phyloP scores from a whole-genome alignment of 768 basidiomycete genomes.

The Cystobasidium ongulense region DNA sequence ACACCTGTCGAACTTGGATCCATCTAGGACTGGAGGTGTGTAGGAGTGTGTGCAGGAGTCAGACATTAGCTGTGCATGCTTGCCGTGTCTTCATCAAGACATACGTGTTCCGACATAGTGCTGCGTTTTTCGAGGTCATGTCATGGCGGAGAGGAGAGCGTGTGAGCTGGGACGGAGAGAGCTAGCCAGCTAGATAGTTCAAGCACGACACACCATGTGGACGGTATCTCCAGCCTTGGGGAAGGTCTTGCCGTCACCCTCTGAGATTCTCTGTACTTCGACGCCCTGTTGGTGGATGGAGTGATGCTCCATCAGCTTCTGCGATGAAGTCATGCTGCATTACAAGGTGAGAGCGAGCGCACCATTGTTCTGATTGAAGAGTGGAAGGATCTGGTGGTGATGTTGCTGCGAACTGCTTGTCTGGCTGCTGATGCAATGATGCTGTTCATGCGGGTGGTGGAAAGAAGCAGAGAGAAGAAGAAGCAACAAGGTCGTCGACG shows the following conservation, averaged over 20 bases:
- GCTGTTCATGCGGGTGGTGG: not conserved
- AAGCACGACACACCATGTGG: not conserved
- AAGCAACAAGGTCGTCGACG: not conserved
- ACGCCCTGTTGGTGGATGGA: slow-evolving; percentile 51
- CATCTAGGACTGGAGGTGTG: slow-evolving; percentile 51
- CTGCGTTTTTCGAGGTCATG: slow-evolving; percentile 51
- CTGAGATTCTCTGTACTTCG: slow-evolving; percentile 53
- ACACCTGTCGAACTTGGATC: slow-evolving; percentile 42
- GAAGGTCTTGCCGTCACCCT: slow-evolving; percentile 58
- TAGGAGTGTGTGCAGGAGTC: not conserved
- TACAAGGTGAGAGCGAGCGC: not conserved
- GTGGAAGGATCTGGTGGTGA: not conserved
- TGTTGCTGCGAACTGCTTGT: not conserved
- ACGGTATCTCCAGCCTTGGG: slow-evolving; percentile 56
- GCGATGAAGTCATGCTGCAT: not conserved
- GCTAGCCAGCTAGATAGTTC: not conserved
- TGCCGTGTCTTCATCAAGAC: not conserved
- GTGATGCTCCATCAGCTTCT: not conserved
- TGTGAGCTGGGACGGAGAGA: not conserved
- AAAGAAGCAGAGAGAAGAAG: not conserved
- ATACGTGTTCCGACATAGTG: slow-evolving; percentile 57
- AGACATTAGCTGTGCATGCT: not conserved
- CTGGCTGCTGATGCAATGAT: not conserved
- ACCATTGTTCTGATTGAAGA: slow-evolving; percentile 7
- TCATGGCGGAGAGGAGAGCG: not conserved